A percentile compares a stretch with the other conserved stretches of the same genome.
Conservation (phyloP, 345 rosid species). For the Eucalyptus cladocalyx region DNA sequence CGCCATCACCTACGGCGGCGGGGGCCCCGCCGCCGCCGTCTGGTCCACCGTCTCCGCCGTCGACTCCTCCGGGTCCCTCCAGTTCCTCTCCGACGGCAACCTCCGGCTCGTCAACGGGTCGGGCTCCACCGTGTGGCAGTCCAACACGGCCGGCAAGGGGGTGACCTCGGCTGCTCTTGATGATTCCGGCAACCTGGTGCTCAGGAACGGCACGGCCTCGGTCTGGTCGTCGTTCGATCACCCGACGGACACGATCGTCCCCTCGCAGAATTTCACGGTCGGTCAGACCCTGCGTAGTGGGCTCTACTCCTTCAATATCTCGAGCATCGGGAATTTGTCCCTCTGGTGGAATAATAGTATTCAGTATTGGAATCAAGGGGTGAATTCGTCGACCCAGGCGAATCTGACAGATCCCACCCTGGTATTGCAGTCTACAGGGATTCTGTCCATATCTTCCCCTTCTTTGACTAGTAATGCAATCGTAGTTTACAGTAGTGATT, state of each 20-base stretch:
- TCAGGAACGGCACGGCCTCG: background rate
- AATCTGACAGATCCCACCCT: slow-evolving; percentile 33
- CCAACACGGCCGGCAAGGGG: slow-evolving; percentile 22
- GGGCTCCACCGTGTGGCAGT: slow-evolving; percentile 44
- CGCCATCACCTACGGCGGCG: slow-evolving; percentile 30
- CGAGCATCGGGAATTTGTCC: slow-evolving; percentile 24
- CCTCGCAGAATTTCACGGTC: slow-evolving; percentile 28
- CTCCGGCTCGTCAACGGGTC: slow-evolving; percentile 55
- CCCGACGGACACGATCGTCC: slow-evolving; percentile 43
- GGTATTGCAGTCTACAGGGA: slow-evolving; percentile 24
- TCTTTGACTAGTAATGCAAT: slow-evolving; percentile 1
- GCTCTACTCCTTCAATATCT: slow-evolving; percentile 31
- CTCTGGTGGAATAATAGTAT: slow-evolving; percentile 38
- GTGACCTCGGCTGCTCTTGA: slow-evolving; percentile 38
- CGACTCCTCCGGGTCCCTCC: slow-evolving; percentile 38
- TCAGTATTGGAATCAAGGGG: slow-evolving; percentile 30
- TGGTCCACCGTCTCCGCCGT: slow-evolving; percentile 34
- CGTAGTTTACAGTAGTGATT: slow-evolving; percentile 35
- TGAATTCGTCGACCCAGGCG: slow-evolving; percentile 25
- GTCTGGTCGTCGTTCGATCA: slow-evolving; percentile 56
- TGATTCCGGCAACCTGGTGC: slow-evolving; percentile 38
- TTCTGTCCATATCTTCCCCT: slow-evolving; percentile 16
- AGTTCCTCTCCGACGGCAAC: slow-evolving; percentile 30
- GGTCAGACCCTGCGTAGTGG: slow-evolving; percentile 22
- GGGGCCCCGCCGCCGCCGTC: slow-evolving; percentile 7